Evolutionary conservation across 2,329 filamentous ascomycete species (phyloP).

Genomic region (Cladobotryum mycophilum): DNA sequence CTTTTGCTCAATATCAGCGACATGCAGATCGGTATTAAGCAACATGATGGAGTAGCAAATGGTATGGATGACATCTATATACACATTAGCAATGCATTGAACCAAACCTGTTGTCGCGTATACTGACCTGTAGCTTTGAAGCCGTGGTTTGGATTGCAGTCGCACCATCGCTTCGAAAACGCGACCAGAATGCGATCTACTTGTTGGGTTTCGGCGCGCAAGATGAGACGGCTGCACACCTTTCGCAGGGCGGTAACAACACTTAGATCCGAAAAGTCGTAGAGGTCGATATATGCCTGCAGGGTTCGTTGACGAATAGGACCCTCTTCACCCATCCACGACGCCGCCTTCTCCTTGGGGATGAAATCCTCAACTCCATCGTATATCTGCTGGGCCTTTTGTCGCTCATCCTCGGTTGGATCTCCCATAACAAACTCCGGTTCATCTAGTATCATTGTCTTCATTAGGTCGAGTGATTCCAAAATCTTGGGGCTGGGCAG

Average conservation of each 20-base stretch:
- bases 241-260: conserved; percentile 72
- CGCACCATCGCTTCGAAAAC: conserved; percentile 85
- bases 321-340: conserved; percentile 79
- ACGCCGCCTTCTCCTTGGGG: conserved; percentile 70
- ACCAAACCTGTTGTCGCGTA: background rate
- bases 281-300: conserved; percentile 84
- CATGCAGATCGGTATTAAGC: conserved; percentile 89
- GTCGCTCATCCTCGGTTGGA: conserved; percentile 61
- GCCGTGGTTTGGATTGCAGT: conserved; percentile 86
- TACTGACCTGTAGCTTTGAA: conserved; percentile 78
- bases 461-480: conserved; percentile 26
- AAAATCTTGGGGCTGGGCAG: conserved; percentile 32
- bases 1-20: conserved; percentile 91
- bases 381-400: conserved; percentile 76
- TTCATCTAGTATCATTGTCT: conserved; percentile 46
- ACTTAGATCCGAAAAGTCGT: conserved; percentile 76
- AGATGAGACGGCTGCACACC: conserved; percentile 72
- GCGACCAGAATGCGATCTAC: conserved; percentile 89
- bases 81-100: conserved; percentile 22
- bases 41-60: conserved; percentile 95
- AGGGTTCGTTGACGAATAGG: conserved; percentile 52
- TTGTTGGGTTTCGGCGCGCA: conserved; percentile 92
- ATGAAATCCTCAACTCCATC: conserved; percentile 80
- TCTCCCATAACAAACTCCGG: conserved; percentile 53
- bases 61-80: conserved; percentile 83